A percentile compares a stretch with the other conserved stretches of the same genome.
Conservation (phyloP, 148 eudicot genomes). For the Rheum nobile region DNA sequence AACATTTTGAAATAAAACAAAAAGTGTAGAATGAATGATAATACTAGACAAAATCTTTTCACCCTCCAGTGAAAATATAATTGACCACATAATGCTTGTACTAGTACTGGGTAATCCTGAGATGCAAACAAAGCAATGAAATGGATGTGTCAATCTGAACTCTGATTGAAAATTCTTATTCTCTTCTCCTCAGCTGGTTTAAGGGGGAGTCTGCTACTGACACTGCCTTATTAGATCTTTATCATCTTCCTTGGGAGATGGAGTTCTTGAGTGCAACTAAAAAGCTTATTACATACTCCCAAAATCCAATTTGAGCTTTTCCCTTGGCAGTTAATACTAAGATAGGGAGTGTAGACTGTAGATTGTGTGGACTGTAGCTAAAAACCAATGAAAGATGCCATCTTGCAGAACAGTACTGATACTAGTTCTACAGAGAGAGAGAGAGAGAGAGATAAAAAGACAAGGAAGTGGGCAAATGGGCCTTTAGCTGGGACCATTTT, state of each 20-base stretch:
- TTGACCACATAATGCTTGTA: slow-evolving; percentile 4
- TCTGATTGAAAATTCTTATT: slow-evolving; percentile 1
- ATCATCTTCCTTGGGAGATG: slow-evolving; percentile 2
- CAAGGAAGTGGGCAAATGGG: not conserved
- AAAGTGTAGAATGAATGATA: not conserved
- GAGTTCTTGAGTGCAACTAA: not conserved
- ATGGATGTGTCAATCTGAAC: slow-evolving; percentile 4
- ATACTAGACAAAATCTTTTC: not conserved
- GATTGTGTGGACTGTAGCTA: not conserved
- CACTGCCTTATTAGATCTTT: not conserved
- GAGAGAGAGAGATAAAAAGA: not conserved
- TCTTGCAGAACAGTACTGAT: not conserved
- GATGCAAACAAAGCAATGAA: slow-evolving; percentile 2
- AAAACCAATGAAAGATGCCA: slow-evolving; percentile 2
- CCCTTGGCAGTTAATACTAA: slow-evolving; percentile 2
- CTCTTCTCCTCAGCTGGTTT: not conserved
- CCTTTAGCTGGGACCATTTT: not conserved
- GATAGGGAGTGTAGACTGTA: not conserved
- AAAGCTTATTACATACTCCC: not conserved
- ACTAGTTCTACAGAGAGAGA: not conserved
- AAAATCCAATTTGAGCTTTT: slow-evolving; percentile 5
- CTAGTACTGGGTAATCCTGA: not conserved
- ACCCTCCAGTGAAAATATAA: not conserved
- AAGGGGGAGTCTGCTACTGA: not conserved
- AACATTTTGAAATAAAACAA: not conserved